Evolutionary conservation across 768 basidiomycete genomes (phyloP), one percentile per base, ranked within the genome.

Genomic region (Agaricus sinodeliciosus): DNA sequence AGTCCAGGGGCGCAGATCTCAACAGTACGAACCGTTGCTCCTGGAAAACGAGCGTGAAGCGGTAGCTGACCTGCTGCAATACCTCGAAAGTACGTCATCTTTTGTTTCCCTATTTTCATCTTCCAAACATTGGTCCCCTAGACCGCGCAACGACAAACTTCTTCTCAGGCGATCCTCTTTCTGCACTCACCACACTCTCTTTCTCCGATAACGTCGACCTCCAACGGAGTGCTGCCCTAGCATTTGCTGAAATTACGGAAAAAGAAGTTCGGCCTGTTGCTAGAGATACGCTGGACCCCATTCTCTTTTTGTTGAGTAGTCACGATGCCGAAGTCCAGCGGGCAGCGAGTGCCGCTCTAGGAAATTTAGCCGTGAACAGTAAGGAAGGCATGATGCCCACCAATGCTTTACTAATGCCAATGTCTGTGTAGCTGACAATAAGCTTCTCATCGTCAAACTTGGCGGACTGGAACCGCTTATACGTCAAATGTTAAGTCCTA

Each of bases 171-270:
- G 83, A 85, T 15, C 95, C 96, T 16, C 84, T 99, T 54, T 78
- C 86, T 48, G 94, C 96, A 36, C 75, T 99, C 52, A 97, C 95
- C 11, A 98, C 93, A 47, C 87, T 99, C 57, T 95, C 94, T 19
- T 99, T 97, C 75, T 94, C 90, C 18, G 96, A 98, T 73, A 99
- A 99, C 72, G 95, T 99, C 59, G 96, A 98, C 73, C 79, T 99
- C 16, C 96, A 99, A 74, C 84, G 96, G 46, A 95, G 92, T 58
- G 96, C 96, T 2, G 96, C 96, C 3, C 81, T 99, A 41, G 96
- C 96, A 0, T 99, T 98, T 64, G 96, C 96, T 35, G 96, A 99
- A 70, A 99, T 99, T 55, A 99, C 96, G 19, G 96, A 99, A 75
- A 98, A 98, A 73, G 96, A 99, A 71, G 95, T 98, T 48, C 83